phyloP scores from a whole-genome alignment of 2,329 filamentous ascomycete genomes.

The Pseudocercospora eumusae region DNA sequence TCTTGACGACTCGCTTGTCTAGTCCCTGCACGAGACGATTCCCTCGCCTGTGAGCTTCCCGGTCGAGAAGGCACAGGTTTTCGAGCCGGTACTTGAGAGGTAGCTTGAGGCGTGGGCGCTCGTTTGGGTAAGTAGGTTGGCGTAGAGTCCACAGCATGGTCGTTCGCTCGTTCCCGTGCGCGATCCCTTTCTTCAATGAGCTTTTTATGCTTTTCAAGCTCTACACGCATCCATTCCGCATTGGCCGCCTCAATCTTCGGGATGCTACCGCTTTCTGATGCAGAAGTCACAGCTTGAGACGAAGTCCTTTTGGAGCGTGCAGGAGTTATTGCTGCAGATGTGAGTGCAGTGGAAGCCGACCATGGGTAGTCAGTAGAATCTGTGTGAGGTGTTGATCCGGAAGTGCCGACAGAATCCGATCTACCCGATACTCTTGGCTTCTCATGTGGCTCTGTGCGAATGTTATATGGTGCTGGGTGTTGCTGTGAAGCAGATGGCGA shows the following conservation, averaged over 20 bases:
- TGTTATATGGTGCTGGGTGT: constrained; percentile 23
- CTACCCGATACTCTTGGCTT: constrained; percentile 31
- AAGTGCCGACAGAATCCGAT: constrained; percentile 34
- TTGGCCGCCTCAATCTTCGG: constrained; percentile 44
- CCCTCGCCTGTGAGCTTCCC: constrained; percentile 21
- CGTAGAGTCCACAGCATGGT: constrained; percentile 16
- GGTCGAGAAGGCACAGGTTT: constrained; percentile 33
- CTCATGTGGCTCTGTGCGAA: constrained; percentile 38
- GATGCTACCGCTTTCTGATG: constrained; percentile 31
- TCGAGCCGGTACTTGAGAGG: constrained; percentile 27
- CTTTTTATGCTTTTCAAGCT: constrained; percentile 44
- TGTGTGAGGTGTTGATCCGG: constrained; percentile 46
- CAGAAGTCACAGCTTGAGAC: constrained; percentile 36
- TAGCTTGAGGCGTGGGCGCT: constrained; percentile 16
- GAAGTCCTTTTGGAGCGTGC: constrained; percentile 47
- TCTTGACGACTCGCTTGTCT: constrained; percentile 11
- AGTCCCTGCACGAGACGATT: constrained; percentile 15
- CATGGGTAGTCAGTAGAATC: constrained; percentile 45
- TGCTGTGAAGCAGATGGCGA: constrained; percentile 29
- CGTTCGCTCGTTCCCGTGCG: constrained; percentile 10
- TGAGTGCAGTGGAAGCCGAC: constrained; percentile 46
- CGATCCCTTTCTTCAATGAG: constrained; percentile 28
- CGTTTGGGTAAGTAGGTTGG: neutral
- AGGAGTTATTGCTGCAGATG: constrained; percentile 46
- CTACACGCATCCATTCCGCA: constrained; percentile 48